Base-by-base conservation (phyloP, 495 filamentous ascomycete genomes). In the Penicillium arizonense region DNA sequence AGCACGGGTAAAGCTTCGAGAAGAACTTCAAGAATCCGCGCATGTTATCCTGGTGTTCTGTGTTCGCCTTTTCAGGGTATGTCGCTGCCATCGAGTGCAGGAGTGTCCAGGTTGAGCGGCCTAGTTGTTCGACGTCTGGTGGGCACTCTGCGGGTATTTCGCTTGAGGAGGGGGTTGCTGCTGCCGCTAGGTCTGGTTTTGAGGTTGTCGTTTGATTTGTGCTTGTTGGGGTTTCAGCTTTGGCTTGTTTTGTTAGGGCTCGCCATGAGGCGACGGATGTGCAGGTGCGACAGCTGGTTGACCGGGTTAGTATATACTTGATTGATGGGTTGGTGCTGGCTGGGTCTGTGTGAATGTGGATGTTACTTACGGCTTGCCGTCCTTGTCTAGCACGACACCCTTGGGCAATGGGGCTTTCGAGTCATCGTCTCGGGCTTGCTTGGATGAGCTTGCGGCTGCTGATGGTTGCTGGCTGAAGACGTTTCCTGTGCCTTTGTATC, bases 101-200 rank as follows among this genome's bases (percentile, higher is more conserved):
- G 18, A 98, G 80, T 1, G 91, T 98, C 94, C 94, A 98, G 24
- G 90, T 86, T 53, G 82, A 82, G 52, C 89, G 87, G 54, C 94
- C 94, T 28, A 98, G 84, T 4, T 72, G 64, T 63, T 95, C 91
- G 58, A 96, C 83, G 47, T 86, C 75, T 4, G 80, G 76, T 1
- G 85, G 78, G 56, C 78, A 82, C 57, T 80, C 74, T 26, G 63
- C 18, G 34, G 61, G 55, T 14, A 47, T 63, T 9, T 52, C 20
- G 51, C 48, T 53, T 14, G 52, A 14, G 30, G 64, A 55, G 3
- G 61, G 37, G 20, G 57, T 57, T 47, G 69, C 26, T 5, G 52
- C 44, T 11, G 59, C 47, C 13, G 56, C 50, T 41, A 54, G 35
- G 36, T 53, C 20, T 34, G 45, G 1, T 4, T 51, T 57, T 21